Evolutionary conservation across 768 basidiomycete species (phyloP).

Genomic region (Mycena polygramma): DNA sequence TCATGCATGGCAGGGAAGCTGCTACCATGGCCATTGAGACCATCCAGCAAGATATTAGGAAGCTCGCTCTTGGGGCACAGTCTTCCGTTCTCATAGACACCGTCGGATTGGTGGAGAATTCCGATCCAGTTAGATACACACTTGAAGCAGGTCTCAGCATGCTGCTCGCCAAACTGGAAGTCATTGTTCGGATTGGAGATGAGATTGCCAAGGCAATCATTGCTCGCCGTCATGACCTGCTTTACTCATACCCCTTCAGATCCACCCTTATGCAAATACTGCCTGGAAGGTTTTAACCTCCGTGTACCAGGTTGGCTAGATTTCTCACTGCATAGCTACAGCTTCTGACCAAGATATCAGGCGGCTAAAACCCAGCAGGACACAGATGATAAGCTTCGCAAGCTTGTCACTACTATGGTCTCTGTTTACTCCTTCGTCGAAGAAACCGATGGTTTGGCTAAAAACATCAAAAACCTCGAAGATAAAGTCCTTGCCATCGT

Average conservation of each 20-base stretch:
- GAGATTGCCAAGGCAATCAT: no score
- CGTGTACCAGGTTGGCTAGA: not conserved
- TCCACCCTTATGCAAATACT: conserved; percentile 7
- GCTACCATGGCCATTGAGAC: no score
- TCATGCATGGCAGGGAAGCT: no score
- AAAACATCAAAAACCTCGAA: not conserved
- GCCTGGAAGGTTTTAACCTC: conserved; percentile 9
- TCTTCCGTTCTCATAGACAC: no score
- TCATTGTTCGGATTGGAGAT: no score
- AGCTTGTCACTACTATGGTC: not conserved
- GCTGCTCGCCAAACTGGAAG: no score
- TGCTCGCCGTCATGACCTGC: not conserved
- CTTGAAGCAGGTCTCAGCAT: no score
- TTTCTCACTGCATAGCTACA: not conserved
- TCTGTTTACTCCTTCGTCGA: not conserved
- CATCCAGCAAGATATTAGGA: no score
- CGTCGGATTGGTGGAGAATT: no score
- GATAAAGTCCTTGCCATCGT: not conserved
- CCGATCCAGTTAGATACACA: no score
- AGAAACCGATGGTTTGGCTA: not conserved
- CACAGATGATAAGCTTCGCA: not conserved
- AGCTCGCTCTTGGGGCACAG: no score
- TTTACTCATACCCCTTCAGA: not conserved
- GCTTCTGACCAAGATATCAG: conserved; percentile 32
- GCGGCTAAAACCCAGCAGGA: conserved; percentile 21